Base-by-base conservation (phyloP, 2,329 filamentous ascomycete species). In the Microthyrium microscopicum region DNA sequence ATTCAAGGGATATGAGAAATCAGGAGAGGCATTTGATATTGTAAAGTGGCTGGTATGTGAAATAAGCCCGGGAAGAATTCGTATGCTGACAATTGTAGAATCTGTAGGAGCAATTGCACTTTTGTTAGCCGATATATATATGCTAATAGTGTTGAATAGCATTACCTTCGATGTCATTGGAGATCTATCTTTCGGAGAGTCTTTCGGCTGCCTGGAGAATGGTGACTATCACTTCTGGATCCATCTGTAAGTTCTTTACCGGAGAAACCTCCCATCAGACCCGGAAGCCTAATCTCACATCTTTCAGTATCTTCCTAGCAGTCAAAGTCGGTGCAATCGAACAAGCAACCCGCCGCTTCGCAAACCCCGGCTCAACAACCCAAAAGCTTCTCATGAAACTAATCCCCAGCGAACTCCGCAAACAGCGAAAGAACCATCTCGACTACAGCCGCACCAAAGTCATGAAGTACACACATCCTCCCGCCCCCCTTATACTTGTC, bases 101-200 rank as follows among this genome's bases (percentile, higher is more conserved):
- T n/a, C n/a, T n/a, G n/a, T n/a, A n/a, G n/a, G n/a, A n/a, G n/a
- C n/a, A n/a, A n/a, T 33, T 28, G 7, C 11, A 33, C 21, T 33
- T 33, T 7, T 22, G 9, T 8, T 25, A 25, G 22, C n/a, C 22
- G 22, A 25, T n/a, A n/a, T n/a, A 25, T 25, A 25, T 25, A n/a
- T 25, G 22, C 22, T 25, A n/a, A 25, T n/a, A 25, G 22, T 8
- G 8, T n/a, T 25, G n/a, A 9, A 35, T 18, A 20, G 8, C 27
- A 20, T 35, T 16, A 38, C 35, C 5, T 37, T 38, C 24, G 35
- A 38, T 38, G 26, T 38, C 16, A 38, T 38, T 18, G 34, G 35
- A 5, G 35, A 38, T 30, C 20, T 38, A 8, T 7, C 35, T 5
- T 38, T 38, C 20, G 35, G 35, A 11, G 35, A 38, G 20, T 24